Evolutionary conservation across 306 rosid species (phyloP), one percentile per base, ranked within the genome.

Genomic region (Carpinus viminea): DNA sequence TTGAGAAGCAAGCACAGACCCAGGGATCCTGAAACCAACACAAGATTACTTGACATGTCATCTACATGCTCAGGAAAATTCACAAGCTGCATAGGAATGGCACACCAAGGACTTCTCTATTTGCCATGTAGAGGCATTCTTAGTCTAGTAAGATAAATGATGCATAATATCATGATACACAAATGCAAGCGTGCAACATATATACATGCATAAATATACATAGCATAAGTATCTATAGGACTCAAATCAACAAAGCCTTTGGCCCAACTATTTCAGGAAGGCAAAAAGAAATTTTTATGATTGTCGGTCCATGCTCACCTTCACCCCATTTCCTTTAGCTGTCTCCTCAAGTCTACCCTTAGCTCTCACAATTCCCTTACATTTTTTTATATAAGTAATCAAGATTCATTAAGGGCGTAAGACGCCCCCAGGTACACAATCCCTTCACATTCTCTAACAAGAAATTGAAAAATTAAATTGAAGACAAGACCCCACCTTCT

Each of bases 1-100:
- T 74, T 96, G 97, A 73, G 97, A 83, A 80, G 94, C 91, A 77
- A 96, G 98, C 86, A 88, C 83, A 78, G 92, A 86, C 76, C 97
- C 99, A 15, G 97, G 94, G 76, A 96, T 85, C 91, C 99, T 96
- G 94, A 82, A 85, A 88, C 81, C 75, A 78, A 70, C 68, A 87
- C 24, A 43, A 80, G 70, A 68, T 68, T 18, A 38, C 72, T 68
- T 18, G 21, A 38, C 50, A 41, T 68, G 72, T 38, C 21, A 68
- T 68, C 13, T 24, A 68, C 51, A 41, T 43, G 48, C 72, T 68
- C 17, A 4, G 51, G 12, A 68, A 41, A 41, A 43, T 41, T 68
- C 28, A 38, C 24, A 68, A 17, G 72, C 72, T 68, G 16, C 31
- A 41, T n/a, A 41, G 17, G 51, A 41, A 68, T 41, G 6, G 28